Evolutionary conservation across 768 basidiomycete genomes (phyloP), one percentile per base, ranked within the genome.

Genomic region (Kwoniella dendrophila): DNA sequence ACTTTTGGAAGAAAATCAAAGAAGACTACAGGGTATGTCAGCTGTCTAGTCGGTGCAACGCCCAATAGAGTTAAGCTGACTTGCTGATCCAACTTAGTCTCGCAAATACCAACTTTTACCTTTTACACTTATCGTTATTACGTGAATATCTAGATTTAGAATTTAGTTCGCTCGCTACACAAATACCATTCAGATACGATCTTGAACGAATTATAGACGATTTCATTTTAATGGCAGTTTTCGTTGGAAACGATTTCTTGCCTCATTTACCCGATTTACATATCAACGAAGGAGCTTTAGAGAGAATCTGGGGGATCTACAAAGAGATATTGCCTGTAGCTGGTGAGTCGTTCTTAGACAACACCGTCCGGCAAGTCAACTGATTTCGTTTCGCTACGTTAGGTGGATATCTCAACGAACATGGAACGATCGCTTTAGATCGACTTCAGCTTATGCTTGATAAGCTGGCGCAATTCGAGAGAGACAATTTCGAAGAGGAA

Each of bases 71-170:
- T n/a, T 20, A 54, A 43, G 54, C 68, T 67, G 38, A 50, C 36
- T 33, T 52, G n/a, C 20, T 6, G 3, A 7, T 16, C 33, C 12
- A 12, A 27, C 12, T 3, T 26, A 74, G 76, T 38, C 67, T 78
- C 16, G 45, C 73, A 22, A 66, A 64, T 16, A 70, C 70, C 30
- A 97, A 87, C 77, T 99, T 99, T 81, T 97, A 92, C 80, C 84
- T 99, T 18, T 82, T 99, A 54, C 96, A 99, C 79, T 83, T 99
- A 26, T 95, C 89, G 3, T 83, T 99, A 41, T 85, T 99, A 84
- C 87, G 96, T 72, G 96, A 99, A 80, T 99, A 99, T 76, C 87
- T 99, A 68, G 90, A 99, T 79, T 85, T 96, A 65, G 96, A 99
- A 78, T 99, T 99, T 80, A 85, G 82, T 1, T 79, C 80, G 2